These are phyloP conservation scores for Blastocystis sp. DNA, from an alignment of 352 stramenopile genomes.

Conservation along the genomic window DNA sequence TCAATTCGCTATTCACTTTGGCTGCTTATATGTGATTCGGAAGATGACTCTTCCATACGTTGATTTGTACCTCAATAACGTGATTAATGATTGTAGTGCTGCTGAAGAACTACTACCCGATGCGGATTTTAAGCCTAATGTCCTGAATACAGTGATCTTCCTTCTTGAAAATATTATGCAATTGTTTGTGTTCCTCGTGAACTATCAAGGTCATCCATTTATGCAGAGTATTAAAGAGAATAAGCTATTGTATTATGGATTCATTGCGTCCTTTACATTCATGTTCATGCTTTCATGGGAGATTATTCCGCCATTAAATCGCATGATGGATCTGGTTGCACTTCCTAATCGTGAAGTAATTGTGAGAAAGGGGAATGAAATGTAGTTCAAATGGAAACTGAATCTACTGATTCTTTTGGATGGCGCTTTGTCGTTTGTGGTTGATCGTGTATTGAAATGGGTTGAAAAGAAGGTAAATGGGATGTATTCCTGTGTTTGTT, in stretches of 20 bases:
- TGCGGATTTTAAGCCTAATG: slow-evolving; percentile 91
- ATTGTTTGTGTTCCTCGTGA: slow-evolving; percentile 96
- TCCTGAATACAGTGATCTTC: slow-evolving; percentile 97
- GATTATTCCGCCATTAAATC: slow-evolving; percentile 84
- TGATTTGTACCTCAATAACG: slow-evolving; percentile 74
- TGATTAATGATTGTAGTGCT: slow-evolving; percentile 70
- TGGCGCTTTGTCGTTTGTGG: not conserved
- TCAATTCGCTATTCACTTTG: slow-evolving; percentile 92
- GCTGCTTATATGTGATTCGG: slow-evolving; percentile 85
- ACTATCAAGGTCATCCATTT: slow-evolving; percentile 96
- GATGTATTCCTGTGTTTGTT: not conserved
- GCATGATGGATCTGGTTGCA: slow-evolving; percentile 85
- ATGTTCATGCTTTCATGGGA: slow-evolving; percentile 67
- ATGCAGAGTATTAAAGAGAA: slow-evolving; percentile 96
- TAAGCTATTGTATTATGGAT: slow-evolving; percentile 86
- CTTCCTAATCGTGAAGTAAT: slow-evolving; percentile 74
- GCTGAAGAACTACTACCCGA: slow-evolving; percentile 76
- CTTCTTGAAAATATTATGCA: slow-evolving; percentile 87
- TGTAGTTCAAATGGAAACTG: slow-evolving; percentile 32
- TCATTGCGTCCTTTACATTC: slow-evolving; percentile 72
- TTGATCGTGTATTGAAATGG: slow-evolving; percentile 19
- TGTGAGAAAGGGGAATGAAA: not conserved
- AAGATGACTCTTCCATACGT: slow-evolving; percentile 86
- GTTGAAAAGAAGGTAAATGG: not conserved
- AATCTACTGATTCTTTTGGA: not conserved